Conservation (phyloP, 352 stramenopile species). For the Phytopythium boreale region DNA sequence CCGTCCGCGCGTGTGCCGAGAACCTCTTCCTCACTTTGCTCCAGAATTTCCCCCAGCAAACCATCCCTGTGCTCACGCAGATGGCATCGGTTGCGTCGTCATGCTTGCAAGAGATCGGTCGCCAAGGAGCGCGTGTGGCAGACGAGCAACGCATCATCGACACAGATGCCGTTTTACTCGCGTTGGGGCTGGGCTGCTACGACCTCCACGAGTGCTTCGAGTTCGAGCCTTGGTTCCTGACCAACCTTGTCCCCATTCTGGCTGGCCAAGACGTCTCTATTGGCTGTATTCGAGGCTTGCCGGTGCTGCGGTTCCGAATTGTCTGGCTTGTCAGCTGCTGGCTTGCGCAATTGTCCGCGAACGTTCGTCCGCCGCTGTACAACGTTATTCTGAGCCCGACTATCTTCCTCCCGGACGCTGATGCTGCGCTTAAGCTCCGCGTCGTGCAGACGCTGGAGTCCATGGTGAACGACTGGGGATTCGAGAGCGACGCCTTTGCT, state of each 20-base stretch:
- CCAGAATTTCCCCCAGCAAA: conserved; percentile 66
- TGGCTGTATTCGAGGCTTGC: conserved; percentile 44
- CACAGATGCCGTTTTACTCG: conserved; percentile 76
- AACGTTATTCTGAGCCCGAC: conserved; percentile 57
- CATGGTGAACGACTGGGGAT: conserved; percentile 84
- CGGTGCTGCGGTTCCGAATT: conserved; percentile 70
- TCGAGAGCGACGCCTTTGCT: conserved; percentile 64
- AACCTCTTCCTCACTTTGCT: conserved; percentile 83
- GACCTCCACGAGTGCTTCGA: conserved; percentile 86
- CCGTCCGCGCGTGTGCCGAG: conserved; percentile 74
- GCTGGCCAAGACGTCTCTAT: conserved; percentile 20
- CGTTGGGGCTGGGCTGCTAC: conserved; percentile 79
- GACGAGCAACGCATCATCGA: conserved; percentile 47
- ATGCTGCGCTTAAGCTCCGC: conserved; percentile 65
- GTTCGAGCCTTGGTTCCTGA: conserved; percentile 84
- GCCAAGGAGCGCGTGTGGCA: conserved; percentile 2
- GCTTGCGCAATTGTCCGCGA: conserved; percentile 74
- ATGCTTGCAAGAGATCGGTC: conserved; percentile 40
- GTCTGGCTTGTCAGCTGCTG: conserved; percentile 88
- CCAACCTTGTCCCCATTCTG: conserved; percentile 71
- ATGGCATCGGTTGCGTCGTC: conserved; percentile 52
- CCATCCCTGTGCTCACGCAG: conserved; percentile 64
- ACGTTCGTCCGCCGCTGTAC: conserved; percentile 72
- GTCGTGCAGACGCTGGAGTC: conserved; percentile 76
- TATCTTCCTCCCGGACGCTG: conserved; percentile 32